These are phyloP conservation scores for Fusarium subglutinans DNA, from an alignment of 2,329 filamentous ascomycete genomes.

Conservation along the genomic window DNA sequence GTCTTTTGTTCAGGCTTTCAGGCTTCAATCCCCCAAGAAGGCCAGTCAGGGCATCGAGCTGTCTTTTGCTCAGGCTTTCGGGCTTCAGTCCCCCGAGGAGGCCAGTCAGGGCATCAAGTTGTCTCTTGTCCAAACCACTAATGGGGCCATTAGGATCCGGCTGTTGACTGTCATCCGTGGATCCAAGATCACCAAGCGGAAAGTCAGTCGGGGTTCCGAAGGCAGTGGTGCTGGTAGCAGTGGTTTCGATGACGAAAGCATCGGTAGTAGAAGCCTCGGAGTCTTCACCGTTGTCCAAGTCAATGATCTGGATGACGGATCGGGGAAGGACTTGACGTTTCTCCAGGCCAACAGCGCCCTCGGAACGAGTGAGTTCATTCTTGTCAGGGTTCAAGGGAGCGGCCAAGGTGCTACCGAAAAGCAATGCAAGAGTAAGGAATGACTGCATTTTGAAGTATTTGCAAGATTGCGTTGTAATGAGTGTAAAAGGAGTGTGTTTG, in stretches of 20 bases:
- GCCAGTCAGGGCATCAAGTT: not conserved
- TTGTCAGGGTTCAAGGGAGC: not conserved
- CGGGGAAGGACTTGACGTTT: not conserved
- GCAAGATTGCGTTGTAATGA: not conserved
- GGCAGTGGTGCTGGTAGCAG: not conserved
- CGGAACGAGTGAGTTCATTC: not conserved
- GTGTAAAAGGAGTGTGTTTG: not conserved
- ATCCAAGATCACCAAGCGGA: not conserved
- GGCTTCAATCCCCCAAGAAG: not conserved
- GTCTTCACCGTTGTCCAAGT: not conserved
- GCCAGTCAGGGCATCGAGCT: not conserved
- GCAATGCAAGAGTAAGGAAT: not conserved
- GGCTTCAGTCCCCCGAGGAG: not conserved
- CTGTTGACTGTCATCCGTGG: not conserved
- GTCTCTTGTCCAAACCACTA: not conserved
- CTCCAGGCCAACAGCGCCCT: not conserved
- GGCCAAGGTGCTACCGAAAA: not conserved
- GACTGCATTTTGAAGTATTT: not conserved
- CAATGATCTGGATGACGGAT: not conserved
- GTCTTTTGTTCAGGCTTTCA: not conserved
- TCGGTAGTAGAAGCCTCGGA: not conserved
- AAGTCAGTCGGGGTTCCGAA: not conserved
- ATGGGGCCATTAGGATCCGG: not conserved
- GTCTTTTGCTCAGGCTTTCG: not conserved
- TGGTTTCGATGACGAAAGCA: not conserved